These are phyloP conservation scores for Kluyveromyces sp. DNA, from an alignment of 1,139 yeast species.

Conservation along the genomic window DNA sequence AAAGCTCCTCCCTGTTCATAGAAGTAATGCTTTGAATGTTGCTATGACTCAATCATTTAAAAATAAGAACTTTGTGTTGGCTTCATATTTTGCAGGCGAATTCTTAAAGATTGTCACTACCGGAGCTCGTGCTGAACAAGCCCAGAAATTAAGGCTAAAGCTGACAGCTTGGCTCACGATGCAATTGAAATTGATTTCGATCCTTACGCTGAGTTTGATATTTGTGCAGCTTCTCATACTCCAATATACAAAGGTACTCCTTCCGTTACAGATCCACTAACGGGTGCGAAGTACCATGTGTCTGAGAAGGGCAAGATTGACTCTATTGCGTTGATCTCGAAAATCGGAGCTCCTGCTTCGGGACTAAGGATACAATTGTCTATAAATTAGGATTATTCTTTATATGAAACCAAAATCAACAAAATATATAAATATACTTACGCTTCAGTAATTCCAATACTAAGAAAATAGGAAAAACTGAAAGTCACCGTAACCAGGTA, in stretches of 20 bases:
- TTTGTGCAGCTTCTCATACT: constrained; percentile 79
- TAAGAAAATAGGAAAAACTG: background rate
- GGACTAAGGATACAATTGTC: constrained; percentile 53
- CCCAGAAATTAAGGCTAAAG: constrained; percentile 66
- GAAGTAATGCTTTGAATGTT: constrained; percentile 81
- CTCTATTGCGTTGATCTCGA: constrained; percentile 64
- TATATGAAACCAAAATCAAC: background rate
- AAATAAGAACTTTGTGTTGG: constrained; percentile 78
- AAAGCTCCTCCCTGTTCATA: constrained; percentile 74
- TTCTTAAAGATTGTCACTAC: constrained; percentile 57
- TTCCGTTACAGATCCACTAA: constrained; percentile 69
- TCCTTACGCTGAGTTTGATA: constrained; percentile 82
- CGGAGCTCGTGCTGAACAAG: constrained; percentile 86
- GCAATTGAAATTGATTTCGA: constrained; percentile 88
- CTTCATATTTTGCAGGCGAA: constrained; percentile 84
- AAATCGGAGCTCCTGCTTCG: constrained; percentile 91
- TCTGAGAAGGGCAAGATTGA: constrained; percentile 75
- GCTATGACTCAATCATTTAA: constrained; percentile 92
- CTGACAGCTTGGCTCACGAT: constrained; percentile 77
- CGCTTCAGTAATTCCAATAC: background rate
- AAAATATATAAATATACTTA: background rate
- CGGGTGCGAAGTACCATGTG: constrained; percentile 81
- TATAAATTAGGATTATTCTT: background rate
- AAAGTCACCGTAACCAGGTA: no score
- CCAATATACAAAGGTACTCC: constrained; percentile 81